Evolutionary conservation across 2,329 filamentous ascomycete species (phyloP).

Genomic region (Phaeophleospora eucalypticola): DNA sequence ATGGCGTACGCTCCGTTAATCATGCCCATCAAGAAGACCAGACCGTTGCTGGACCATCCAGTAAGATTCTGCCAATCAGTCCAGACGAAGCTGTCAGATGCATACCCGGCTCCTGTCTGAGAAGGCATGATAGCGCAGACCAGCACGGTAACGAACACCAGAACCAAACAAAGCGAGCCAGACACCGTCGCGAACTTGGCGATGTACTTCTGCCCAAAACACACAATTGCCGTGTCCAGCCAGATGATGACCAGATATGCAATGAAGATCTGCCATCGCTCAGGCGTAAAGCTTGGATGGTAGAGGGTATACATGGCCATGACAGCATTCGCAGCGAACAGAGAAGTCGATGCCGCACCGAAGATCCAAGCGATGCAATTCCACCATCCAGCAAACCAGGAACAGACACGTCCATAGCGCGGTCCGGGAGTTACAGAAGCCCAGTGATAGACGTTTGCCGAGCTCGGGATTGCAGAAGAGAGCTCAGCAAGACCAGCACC

Average conservation of each 20-base stretch:
- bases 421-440: slow-evolving; percentile 47
- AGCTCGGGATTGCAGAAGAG: slow-evolving; percentile 36
- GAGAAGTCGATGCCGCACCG: slow-evolving; percentile 40
- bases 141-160: slow-evolving; percentile 53
- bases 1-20: slow-evolving; percentile 63
- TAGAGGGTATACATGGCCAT: slow-evolving; percentile 49
- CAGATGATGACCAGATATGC: slow-evolving; percentile 47
- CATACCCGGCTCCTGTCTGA: slow-evolving; percentile 40
- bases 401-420: slow-evolving; percentile 44
- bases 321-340: slow-evolving; percentile 44
- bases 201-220: slow-evolving; percentile 54
- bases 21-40: slow-evolving; percentile 60
- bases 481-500: slow-evolving; percentile 50
- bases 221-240: slow-evolving; percentile 43
- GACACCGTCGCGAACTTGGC: slow-evolving; percentile 49
- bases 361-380: slow-evolving; percentile 51
- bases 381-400: slow-evolving; percentile 50
- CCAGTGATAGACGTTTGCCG: slow-evolving; percentile 50
- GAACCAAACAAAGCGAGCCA: slow-evolving; percentile 49
- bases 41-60: slow-evolving; percentile 47
- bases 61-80: slow-evolving; percentile 40
- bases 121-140: slow-evolving; percentile 55
- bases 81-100: slow-evolving; percentile 40
- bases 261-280: slow-evolving; percentile 51
- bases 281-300: slow-evolving; percentile 42